These are phyloP conservation scores for Candida gorgasii DNA, from an alignment of 805 yeast genomes.

Conservation along the genomic window DNA sequence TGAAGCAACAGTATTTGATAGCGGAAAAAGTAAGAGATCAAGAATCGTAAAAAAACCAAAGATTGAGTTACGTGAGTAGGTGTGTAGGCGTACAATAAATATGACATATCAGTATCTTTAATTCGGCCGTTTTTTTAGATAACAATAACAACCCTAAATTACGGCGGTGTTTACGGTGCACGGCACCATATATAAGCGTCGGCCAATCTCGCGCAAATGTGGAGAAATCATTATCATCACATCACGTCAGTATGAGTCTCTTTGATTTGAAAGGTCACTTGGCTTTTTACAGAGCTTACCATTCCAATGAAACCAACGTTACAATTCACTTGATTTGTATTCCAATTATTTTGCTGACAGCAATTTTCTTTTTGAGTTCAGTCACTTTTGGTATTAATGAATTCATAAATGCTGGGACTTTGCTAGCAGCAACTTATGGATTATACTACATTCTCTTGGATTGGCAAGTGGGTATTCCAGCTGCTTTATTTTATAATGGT, in stretches of 20 bases:
- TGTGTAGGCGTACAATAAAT: too few species aligned
- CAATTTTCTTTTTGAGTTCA: slow-evolving; percentile 41
- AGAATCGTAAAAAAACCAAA: slow-evolving; percentile 52
- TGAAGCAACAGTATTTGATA: slow-evolving; percentile 56
- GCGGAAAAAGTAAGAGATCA: slow-evolving; percentile 37
- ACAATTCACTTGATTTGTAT: slow-evolving; percentile 76
- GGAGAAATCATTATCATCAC: slow-evolving; percentile 17
- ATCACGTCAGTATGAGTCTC: too few species aligned
- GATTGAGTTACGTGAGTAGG: slow-evolving; percentile 49
- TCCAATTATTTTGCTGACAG: slow-evolving; percentile 68
- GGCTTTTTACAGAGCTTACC: slow-evolving; percentile 50
- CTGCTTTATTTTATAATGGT: slow-evolving; percentile 23
- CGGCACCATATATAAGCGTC: not conserved
- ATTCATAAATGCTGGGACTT: slow-evolving; percentile 45
- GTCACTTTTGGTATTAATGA: slow-evolving; percentile 10
- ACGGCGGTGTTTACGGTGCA: too few species aligned
- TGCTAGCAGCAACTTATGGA: slow-evolving; percentile 50
- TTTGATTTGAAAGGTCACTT: slow-evolving; percentile 39
- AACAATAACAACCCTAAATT: too few species aligned
- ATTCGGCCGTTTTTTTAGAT: too few species aligned
- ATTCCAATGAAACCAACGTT: slow-evolving; percentile 61
- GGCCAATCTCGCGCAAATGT: not conserved
- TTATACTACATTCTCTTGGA: slow-evolving; percentile 63
- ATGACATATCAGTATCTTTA: too few species aligned
- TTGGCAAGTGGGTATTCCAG: slow-evolving; percentile 36